Evolutionary conservation across 176 grass and related monocot species (phyloP).

Genomic region (Puya raimondii): DNA sequence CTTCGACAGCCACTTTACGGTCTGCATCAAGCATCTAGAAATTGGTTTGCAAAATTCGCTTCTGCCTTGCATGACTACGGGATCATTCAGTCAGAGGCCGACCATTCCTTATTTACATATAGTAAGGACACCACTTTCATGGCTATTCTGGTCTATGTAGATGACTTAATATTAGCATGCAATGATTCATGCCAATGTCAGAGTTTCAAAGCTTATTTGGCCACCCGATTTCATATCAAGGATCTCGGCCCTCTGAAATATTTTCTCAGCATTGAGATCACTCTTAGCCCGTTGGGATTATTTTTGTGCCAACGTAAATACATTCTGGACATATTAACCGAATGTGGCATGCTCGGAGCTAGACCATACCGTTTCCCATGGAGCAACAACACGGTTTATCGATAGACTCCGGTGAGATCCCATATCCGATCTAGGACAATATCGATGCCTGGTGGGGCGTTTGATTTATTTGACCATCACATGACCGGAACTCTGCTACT

Average conservation of each 20-base stretch:
- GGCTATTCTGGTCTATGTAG: not conserved
- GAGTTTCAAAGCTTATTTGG: not conserved
- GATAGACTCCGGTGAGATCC: not conserved
- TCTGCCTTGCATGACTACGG: not conserved
- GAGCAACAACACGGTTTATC: not conserved
- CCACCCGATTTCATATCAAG: not conserved
- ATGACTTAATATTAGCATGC: not conserved
- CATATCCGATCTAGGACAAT: not conserved
- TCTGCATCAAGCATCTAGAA: too few species aligned
- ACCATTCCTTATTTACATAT: not conserved
- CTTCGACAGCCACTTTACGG: too few species aligned
- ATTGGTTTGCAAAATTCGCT: too few species aligned
- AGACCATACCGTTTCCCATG: not conserved
- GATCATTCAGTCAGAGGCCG: not conserved
- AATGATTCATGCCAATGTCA: not conserved
- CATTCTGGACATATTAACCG: not conserved
- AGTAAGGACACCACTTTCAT: not conserved
- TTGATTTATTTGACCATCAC: not conserved
- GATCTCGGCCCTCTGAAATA: not conserved
- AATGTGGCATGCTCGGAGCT: not conserved
- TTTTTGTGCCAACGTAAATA: not conserved
- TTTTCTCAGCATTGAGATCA: not conserved
- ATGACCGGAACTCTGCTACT: not conserved
- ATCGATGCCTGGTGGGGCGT: not conserved
- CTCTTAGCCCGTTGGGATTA: not conserved